Conservation (phyloP, 805 yeast genomes). For the Gaillardinia entomophila region DNA sequence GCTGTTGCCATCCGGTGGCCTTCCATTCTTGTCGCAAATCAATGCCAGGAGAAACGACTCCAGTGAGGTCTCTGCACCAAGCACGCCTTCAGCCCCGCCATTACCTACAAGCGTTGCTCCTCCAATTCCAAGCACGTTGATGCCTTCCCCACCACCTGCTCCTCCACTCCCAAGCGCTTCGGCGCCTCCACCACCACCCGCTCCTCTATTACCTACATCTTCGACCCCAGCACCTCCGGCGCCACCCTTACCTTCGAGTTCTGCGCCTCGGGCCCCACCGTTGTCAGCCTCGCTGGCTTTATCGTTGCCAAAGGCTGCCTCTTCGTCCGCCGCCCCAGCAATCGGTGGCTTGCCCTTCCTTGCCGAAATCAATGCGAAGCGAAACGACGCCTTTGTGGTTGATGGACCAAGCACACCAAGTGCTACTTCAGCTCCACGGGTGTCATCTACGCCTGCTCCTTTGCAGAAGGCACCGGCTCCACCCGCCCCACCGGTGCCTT, state of each 20-base stretch:
- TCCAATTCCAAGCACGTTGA: slow-evolving; percentile 1
- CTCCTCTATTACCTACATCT: slow-evolving; percentile 11
- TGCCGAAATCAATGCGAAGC: slow-evolving; percentile 43
- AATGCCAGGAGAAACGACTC: slow-evolving; percentile 49
- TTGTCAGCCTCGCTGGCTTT: slow-evolving; percentile 1
- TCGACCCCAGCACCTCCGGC: slow-evolving; percentile 7
- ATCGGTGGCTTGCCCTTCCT: slow-evolving; percentile 43
- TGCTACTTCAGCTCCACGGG: slow-evolving; percentile 4
- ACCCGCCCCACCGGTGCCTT: slow-evolving; percentile 3
- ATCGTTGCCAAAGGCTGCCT: slow-evolving; percentile 7
- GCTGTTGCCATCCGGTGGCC: slow-evolving; percentile 24
- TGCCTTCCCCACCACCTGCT: slow-evolving; percentile 9
- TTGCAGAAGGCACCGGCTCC: slow-evolving; percentile 10
- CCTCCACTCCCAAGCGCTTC: slow-evolving; percentile 15
- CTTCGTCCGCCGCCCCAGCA: slow-evolving; percentile 8
- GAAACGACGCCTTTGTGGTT: slow-evolving; percentile 43
- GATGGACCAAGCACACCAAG: slow-evolving; percentile 25
- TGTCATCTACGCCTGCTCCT: slow-evolving; percentile 4
- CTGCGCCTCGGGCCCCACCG: slow-evolving; percentile 6
- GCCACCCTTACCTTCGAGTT: slow-evolving; percentile 7
- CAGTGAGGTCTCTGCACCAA: slow-evolving; percentile 37
- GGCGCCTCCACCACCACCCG: slow-evolving; percentile 2
- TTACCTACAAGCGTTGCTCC: slow-evolving; percentile 1
- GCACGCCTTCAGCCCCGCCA: slow-evolving; percentile 7
- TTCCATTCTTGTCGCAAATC: slow-evolving; percentile 57